phyloP scores from a whole-genome alignment of 2,329 filamentous ascomycete genomes.

The Rhynchosporium secalis region DNA sequence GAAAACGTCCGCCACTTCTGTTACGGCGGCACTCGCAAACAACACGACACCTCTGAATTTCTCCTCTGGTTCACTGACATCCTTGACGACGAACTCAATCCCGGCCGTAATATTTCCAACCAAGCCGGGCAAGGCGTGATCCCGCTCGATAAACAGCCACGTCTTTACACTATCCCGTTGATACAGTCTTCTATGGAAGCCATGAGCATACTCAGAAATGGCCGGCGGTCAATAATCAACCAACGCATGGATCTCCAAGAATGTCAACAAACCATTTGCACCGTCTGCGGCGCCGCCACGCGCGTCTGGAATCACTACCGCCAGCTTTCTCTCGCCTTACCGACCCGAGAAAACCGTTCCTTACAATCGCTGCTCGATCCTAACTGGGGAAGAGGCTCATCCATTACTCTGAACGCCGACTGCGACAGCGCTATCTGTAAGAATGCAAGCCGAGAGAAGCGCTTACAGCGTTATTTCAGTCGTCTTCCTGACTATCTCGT shows the following conservation, averaged over 20 bases:
- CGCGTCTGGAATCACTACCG: not conserved
- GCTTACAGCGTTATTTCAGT: conserved; percentile 10
- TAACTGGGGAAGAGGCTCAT: not conserved
- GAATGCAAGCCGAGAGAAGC: conserved; percentile 11
- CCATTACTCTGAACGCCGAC: not conserved
- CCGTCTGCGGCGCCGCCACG: not conserved
- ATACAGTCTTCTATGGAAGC: not conserved
- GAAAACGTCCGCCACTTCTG: conserved; percentile 16
- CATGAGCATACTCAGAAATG: not conserved
- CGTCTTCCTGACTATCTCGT: conserved; percentile 22
- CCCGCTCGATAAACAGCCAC: conserved; percentile 40
- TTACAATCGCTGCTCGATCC: not conserved
- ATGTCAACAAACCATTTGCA: conserved; percentile 6
- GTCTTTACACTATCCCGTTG: not conserved
- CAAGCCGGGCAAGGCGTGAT: conserved; percentile 39
- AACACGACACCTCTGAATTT: conserved; percentile 93
- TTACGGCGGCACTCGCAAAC: conserved; percentile 67
- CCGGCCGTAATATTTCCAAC: conserved; percentile 55
- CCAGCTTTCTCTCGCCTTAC: not conserved
- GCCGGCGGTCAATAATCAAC: not conserved
- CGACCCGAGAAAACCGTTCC: not conserved
- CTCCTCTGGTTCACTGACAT: conserved; percentile 79
- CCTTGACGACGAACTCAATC: conserved; percentile 84
- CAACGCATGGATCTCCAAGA: conserved; percentile 9
- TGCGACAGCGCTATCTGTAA: conserved; percentile 12